phyloP scores from a whole-genome alignment of 2,329 filamentous ascomycete species.

The Purpureocillium takamizusanense region DNA sequence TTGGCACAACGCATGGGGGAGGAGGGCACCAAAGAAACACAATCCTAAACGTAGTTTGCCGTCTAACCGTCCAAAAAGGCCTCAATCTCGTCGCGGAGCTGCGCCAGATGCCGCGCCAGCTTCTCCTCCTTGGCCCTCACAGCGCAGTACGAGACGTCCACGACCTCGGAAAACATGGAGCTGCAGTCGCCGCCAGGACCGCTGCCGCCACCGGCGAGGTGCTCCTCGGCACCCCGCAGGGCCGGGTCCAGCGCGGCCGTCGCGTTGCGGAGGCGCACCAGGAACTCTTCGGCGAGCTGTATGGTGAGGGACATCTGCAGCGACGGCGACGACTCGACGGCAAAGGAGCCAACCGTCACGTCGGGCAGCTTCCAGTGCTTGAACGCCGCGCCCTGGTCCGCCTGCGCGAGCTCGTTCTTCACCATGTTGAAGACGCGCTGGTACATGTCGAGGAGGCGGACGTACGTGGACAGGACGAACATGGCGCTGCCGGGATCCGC shows the following conservation, averaged over 20 bases:
- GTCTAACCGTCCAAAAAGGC: conserved; percentile 15
- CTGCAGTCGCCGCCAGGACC: conserved; percentile 9
- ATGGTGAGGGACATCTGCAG: conserved; percentile 33
- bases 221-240: conserved; percentile 6
- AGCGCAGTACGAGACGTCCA: conserved; percentile 18
- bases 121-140: conserved; percentile 24
- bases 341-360: conserved; percentile 30
- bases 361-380: conserved; percentile 29
- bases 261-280: conserved; percentile 23
- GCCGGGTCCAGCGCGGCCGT: conserved; percentile 18
- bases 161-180: conserved; percentile 23
- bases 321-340: conserved; percentile 28
- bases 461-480: conserved; percentile 29
- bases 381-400: conserved; percentile 18
- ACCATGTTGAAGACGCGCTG: conserved; percentile 28
- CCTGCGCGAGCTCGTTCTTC: conserved; percentile 19
- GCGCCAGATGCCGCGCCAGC: conserved; percentile 21
- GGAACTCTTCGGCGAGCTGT: conserved; percentile 31
- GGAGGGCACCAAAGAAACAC: too few relatives aligned
- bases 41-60: too few relatives aligned
- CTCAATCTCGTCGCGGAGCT: conserved; percentile 23
- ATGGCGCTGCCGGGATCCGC: conserved; percentile 27
- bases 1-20: too few relatives aligned
- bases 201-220: neutral
- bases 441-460: conserved; percentile 30